These are phyloP conservation scores for Lactifluus hygrophoroides DNA, from an alignment of 768 basidiomycete genomes.

Conservation along the genomic window DNA sequence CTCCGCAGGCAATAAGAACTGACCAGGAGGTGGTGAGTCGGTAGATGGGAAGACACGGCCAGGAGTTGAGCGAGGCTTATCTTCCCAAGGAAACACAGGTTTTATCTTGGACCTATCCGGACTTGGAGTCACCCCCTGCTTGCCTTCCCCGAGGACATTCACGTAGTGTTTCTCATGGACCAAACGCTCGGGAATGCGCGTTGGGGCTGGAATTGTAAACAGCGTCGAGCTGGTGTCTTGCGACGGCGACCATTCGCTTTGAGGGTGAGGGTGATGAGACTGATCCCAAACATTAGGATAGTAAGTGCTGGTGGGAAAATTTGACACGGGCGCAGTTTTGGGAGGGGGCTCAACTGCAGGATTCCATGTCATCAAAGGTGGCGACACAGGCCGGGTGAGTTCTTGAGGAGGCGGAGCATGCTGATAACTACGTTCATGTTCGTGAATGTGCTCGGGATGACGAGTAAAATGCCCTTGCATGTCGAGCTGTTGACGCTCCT, in stretches of 20 bases:
- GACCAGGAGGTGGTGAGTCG: constrained; percentile 22
- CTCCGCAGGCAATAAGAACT: constrained; percentile 11
- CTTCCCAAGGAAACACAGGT: constrained; percentile 93
- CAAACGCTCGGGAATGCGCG: constrained; percentile 57
- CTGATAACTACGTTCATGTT: constrained; percentile 22
- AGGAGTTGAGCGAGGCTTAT: constrained; percentile 55
- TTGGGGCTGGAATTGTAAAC: constrained; percentile 50
- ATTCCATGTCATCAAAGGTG: constrained; percentile 70
- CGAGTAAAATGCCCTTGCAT: constrained; percentile 15
- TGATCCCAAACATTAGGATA: constrained; percentile 87
- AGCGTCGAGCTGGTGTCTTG: constrained; percentile 31
- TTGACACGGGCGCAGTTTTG: constrained; percentile 42
- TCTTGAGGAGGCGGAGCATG: constrained; percentile 22
- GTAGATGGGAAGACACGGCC: constrained; percentile 53
- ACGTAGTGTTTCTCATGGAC: constrained; percentile 70
- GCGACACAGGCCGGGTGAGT: constrained; percentile 44
- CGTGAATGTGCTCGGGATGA: constrained; percentile 22
- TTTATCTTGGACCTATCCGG: constrained; percentile 71
- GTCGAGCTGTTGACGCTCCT: constrained; percentile 1
- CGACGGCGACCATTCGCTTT: constrained; percentile 27
- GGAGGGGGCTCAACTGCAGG: constrained; percentile 76
- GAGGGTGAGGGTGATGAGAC: constrained; percentile 35
- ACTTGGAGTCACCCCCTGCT: constrained; percentile 38
- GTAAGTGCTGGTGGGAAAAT: constrained; percentile 66
- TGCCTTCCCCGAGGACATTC: constrained; percentile 38